These are phyloP conservation scores for Rubus idaeus DNA, from an alignment of 306 rosid genomes.

Conservation along the genomic window DNA sequence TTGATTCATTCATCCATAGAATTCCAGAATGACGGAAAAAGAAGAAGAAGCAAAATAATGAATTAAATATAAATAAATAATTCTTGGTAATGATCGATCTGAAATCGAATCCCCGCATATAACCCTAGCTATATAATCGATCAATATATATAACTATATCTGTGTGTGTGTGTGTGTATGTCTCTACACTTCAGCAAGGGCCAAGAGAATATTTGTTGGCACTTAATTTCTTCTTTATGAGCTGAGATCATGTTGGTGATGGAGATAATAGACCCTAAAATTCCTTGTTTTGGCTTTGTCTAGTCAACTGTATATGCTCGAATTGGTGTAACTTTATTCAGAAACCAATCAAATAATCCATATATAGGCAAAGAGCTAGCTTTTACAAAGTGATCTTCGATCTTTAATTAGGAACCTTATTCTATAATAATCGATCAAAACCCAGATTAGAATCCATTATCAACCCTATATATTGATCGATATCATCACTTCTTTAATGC, in stretches of 20 bases:
- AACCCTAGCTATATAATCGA: neutral
- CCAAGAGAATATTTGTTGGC: slow-evolving; percentile 1
- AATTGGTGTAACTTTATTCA: neutral
- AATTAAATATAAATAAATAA: too few relatives aligned
- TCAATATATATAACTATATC: neutral
- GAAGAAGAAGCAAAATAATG: neutral
- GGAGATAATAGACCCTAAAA: neutral
- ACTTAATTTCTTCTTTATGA: neutral
- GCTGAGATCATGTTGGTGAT: slow-evolving; percentile 1
- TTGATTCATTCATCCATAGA: neutral
- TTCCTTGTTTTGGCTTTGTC: slow-evolving; percentile 5
- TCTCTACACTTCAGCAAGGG: slow-evolving; percentile 1
- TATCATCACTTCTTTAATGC: neutral
- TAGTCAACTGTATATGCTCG: neutral
- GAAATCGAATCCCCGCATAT: neutral
- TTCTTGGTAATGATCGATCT: neutral
- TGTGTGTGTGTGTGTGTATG: neutral
- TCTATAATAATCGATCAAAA: slow-evolving; percentile 14
- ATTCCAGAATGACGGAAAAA: neutral
- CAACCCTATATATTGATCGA: neutral
- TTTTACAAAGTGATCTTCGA: neutral
- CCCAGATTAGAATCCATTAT: neutral
- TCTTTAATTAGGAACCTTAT: slow-evolving; percentile 9
- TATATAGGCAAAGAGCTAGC: neutral
- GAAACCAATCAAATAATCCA: neutral